Evolutionary conservation across 2,329 filamentous ascomycete species (phyloP).

Genomic region (Xylaria sp.): DNA sequence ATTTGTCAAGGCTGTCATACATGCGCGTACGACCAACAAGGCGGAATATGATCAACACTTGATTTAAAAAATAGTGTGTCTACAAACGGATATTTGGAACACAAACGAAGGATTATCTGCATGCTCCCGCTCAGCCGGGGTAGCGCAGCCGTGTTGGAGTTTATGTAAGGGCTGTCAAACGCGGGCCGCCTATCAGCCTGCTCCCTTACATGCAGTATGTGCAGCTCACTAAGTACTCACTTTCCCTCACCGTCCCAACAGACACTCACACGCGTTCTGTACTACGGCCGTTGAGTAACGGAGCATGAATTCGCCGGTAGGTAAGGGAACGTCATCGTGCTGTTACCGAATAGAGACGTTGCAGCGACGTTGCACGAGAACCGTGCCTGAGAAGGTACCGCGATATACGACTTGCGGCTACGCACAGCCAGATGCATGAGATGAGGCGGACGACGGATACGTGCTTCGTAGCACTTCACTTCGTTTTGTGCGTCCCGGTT

Average conservation of each 20-base stretch:
- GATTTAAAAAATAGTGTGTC: not conserved
- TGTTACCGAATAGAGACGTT: conserved; percentile 23
- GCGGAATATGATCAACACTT: not conserved
- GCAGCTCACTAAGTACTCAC: not conserved
- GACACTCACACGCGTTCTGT: not conserved
- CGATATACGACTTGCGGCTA: conserved; percentile 6
- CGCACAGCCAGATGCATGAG: conserved; percentile 11
- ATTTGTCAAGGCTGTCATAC: conserved; percentile 18
- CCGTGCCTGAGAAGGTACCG: not conserved
- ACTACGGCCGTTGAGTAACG: conserved; percentile 7
- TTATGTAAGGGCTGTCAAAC: conserved; percentile 8
- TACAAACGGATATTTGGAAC: not conserved
- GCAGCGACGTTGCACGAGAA: conserved; percentile 21
- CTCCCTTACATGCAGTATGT: not conserved
- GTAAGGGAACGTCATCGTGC: conserved; percentile 8
- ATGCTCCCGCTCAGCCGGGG: not conserved
- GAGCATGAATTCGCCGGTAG: not conserved
- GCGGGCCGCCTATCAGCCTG: not conserved
- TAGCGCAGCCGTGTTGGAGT: not conserved
- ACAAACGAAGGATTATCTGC: conserved; percentile 9
- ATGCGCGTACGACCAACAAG: conserved; percentile 7
- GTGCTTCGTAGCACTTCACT: not conserved
- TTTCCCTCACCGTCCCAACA: not conserved
- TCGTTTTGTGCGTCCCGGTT: not conserved
- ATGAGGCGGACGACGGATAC: not conserved